phyloP scores from a whole-genome alignment of 2,329 filamentous ascomycete species.

The Calonectria honghensis region DNA sequence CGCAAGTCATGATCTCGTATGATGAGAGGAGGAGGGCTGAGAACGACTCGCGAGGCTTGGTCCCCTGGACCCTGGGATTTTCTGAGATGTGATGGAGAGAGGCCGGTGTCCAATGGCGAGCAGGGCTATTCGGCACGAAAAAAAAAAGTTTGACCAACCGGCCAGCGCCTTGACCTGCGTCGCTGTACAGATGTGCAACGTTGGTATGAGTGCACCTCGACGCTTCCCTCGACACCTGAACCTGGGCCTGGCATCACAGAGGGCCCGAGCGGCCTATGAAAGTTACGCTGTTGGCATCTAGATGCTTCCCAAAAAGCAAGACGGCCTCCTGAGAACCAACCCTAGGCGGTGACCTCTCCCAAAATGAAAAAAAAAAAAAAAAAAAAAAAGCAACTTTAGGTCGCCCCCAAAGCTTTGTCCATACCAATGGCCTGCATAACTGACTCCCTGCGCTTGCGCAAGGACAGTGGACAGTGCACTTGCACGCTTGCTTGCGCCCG shows the following conservation, averaged over 20 bases:
- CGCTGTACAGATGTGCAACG: slow-evolving; percentile 10
- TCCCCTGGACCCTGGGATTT: neutral
- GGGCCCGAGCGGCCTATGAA: slow-evolving; percentile 29
- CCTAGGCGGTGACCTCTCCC: slow-evolving; percentile 17
- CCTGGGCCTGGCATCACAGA: slow-evolving; percentile 20
- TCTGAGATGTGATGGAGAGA: slow-evolving; percentile 25
- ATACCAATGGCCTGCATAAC: slow-evolving; percentile 47
- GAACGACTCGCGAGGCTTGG: slow-evolving; percentile 1
- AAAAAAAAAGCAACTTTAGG: slow-evolving; percentile 49
- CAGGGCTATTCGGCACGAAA: slow-evolving; percentile 9
- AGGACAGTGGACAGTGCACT: slow-evolving; percentile 26
- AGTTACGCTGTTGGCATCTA: slow-evolving; percentile 29
- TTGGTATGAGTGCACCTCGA: slow-evolving; percentile 1
- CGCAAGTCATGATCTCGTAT: slow-evolving; percentile 30
- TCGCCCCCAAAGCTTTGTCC: slow-evolving; percentile 47
- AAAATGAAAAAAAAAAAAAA: slow-evolving; percentile 42
- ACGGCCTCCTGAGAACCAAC: slow-evolving; percentile 24
- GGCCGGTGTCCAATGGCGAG: neutral
- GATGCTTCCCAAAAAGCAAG: slow-evolving; percentile 47
- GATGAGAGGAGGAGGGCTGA: slow-evolving; percentile 27
- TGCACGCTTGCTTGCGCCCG: slow-evolving; percentile 14
- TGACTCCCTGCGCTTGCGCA: slow-evolving; percentile 33
- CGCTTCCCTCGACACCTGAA: neutral
- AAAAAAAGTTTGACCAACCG: slow-evolving; percentile 1
- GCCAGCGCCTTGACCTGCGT: slow-evolving; percentile 12